These are phyloP conservation scores for Epichloe hybrida DNA, from an alignment of 2,329 filamentous ascomycete species.

Conservation along the genomic window DNA sequence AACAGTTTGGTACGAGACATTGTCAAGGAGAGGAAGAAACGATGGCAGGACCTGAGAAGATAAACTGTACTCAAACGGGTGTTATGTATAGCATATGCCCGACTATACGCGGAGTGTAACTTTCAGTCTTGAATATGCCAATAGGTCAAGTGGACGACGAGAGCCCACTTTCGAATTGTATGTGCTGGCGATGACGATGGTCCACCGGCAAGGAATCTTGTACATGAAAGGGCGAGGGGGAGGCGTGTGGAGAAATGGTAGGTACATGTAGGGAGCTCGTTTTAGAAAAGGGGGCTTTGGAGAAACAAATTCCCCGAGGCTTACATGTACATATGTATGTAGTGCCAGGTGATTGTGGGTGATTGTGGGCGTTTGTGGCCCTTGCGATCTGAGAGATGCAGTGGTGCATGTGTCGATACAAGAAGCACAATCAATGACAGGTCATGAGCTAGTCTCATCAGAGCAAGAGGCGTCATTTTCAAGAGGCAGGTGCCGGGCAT, in stretches of 20 bases:
- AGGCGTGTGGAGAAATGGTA: background rate
- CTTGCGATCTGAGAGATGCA: slow-evolving; percentile 1
- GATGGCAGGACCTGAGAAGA: background rate
- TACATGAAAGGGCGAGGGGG: background rate
- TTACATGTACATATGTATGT: background rate
- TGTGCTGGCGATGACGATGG: background rate
- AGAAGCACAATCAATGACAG: slow-evolving; percentile 1
- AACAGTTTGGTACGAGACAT: slow-evolving; percentile 37
- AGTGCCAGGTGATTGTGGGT: background rate
- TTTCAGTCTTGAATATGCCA: background rate
- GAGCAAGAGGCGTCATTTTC: background rate
- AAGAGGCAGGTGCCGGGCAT: background rate
- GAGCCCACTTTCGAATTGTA: background rate
- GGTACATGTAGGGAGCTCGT: background rate
- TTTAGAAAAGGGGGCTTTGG: background rate
- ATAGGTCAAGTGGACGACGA: background rate
- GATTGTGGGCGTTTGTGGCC: background rate
- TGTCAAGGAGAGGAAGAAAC: slow-evolving; percentile 6
- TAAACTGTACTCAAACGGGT: background rate
- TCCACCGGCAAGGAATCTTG: background rate
- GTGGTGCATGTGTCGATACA: background rate
- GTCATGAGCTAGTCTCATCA: background rate
- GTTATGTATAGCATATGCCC: background rate
- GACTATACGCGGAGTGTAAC: background rate
- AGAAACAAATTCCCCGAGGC: background rate